A percentile compares a stretch with the other conserved stretches of the same genome.
phyloP scores from a whole-genome alignment of 352 stramenopile genomes.

The Aphanomyces astaci region DNA sequence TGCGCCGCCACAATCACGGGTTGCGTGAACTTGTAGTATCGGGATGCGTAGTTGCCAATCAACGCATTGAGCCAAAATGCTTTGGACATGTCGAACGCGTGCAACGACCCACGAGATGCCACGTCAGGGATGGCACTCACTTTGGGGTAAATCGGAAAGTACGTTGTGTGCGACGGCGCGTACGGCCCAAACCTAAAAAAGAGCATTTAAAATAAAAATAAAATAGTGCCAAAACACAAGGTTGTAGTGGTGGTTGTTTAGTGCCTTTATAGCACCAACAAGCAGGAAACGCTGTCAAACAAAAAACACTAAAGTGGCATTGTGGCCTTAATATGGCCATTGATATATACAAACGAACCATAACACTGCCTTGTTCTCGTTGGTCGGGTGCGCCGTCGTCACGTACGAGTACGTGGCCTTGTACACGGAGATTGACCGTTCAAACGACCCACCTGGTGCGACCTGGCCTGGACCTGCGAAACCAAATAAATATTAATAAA shows the following conservation, averaged over 20 bases:
- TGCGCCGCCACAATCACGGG: conserved; percentile 54
- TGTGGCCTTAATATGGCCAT: no score
- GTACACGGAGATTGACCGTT: conserved; percentile 91
- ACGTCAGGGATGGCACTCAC: conserved; percentile 39
- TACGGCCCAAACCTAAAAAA: conserved; percentile 81
- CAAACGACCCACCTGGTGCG: conserved; percentile 58
- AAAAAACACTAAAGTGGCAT: not conserved
- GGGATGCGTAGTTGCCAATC: conserved; percentile 78
- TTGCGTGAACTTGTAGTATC: conserved; percentile 63
- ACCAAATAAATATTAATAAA: not conserved
- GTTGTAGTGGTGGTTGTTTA: no score
- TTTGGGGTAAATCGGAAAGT: conserved; percentile 83
- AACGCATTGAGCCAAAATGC: conserved; percentile 72
- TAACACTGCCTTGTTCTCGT: conserved; percentile 53
- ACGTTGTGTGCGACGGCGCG: conserved; percentile 78
- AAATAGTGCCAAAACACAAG: no score
- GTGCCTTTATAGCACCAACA: no score
- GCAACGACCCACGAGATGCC: conserved; percentile 50
- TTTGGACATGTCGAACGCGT: conserved; percentile 49
- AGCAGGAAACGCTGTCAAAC: no score
- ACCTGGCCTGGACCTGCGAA: conserved; percentile 27
- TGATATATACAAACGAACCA: no score
- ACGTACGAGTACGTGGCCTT: conserved; percentile 87
- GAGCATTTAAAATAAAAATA: no score
- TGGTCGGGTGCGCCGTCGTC: conserved; percentile 47